Evolutionary conservation across 2,329 filamentous ascomycete genomes (phyloP).

Genomic region (Juglanconis sp.): DNA sequence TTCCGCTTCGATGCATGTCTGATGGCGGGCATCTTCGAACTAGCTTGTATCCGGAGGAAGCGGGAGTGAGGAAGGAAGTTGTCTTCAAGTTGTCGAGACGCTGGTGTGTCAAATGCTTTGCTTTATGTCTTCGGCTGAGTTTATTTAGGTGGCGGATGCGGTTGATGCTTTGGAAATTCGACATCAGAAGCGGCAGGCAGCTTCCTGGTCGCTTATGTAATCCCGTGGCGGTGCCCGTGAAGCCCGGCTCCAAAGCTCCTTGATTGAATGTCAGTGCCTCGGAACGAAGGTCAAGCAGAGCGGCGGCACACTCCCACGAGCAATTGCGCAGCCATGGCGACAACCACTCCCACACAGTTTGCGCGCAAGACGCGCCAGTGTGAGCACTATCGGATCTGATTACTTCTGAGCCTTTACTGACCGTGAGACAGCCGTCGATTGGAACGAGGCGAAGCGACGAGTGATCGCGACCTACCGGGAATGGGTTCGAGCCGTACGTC

Average conservation of each 20-base stretch:
- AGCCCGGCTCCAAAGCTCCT: slow-evolving; percentile 7
- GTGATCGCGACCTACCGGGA: slow-evolving; percentile 88
- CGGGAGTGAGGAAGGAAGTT: neutral
- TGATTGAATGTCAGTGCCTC: slow-evolving; percentile 14
- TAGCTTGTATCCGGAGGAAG: neutral
- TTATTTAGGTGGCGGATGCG: neutral
- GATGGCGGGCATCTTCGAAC: slow-evolving; percentile 66
- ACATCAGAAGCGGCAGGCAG: slow-evolving; percentile 5
- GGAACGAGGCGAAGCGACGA: slow-evolving; percentile 81
- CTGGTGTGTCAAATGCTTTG: neutral
- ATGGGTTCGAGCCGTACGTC: slow-evolving; percentile 92
- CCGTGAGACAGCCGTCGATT: slow-evolving; percentile 69
- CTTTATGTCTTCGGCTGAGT: neutral
- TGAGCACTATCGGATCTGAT: slow-evolving; percentile 41
- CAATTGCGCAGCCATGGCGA: slow-evolving; percentile 58
- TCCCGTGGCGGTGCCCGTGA: neutral
- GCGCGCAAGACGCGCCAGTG: slow-evolving; percentile 77
- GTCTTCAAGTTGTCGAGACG: too few species aligned
- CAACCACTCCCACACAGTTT: slow-evolving; percentile 91
- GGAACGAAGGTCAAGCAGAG: slow-evolving; percentile 26
- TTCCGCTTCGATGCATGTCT: slow-evolving; percentile 74
- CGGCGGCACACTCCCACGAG: slow-evolving; percentile 29
- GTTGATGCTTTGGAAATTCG: neutral
- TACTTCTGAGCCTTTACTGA: slow-evolving; percentile 32
- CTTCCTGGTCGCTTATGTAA: slow-evolving; percentile 16